Evolutionary conservation across 352 stramenopile genomes (phyloP).

Genomic region (Aphanomyces astaci): DNA sequence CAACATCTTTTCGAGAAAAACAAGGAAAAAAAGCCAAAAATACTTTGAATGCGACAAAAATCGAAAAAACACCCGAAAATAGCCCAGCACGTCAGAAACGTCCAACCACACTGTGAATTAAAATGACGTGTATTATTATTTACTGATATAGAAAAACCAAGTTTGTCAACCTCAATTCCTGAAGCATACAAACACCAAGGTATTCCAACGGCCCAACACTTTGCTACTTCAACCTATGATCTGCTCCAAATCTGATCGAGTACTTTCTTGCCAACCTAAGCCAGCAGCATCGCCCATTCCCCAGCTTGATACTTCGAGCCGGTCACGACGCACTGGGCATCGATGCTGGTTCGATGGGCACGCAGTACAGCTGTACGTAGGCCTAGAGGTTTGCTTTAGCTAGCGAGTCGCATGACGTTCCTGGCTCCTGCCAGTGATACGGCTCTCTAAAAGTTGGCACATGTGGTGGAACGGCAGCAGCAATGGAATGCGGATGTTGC

Average conservation of each 20-base stretch:
- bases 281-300: background rate
- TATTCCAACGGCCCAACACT: background rate
- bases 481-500: no score
- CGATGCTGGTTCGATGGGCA: no score
- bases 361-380: no score
- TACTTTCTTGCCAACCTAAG: background rate
- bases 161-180: background rate
- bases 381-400: no score
- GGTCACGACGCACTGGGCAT: no score
- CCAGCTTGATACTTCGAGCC: background rate
- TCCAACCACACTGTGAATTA: no score
- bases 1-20: background rate
- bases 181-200: background rate
- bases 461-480: no score
- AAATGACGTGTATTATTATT: background rate
- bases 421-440: no score
- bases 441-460: no score
- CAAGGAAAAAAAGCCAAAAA: background rate
- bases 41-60: background rate
- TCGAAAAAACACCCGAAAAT: background rate
- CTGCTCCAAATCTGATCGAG: background rate
- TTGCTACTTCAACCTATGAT: slow-evolving; percentile 6
- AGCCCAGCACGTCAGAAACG: background rate
- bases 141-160: background rate
- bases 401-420: no score